Conservation (phyloP, 108 stramenopile species). For the Skeletonema marinoi region DNA sequence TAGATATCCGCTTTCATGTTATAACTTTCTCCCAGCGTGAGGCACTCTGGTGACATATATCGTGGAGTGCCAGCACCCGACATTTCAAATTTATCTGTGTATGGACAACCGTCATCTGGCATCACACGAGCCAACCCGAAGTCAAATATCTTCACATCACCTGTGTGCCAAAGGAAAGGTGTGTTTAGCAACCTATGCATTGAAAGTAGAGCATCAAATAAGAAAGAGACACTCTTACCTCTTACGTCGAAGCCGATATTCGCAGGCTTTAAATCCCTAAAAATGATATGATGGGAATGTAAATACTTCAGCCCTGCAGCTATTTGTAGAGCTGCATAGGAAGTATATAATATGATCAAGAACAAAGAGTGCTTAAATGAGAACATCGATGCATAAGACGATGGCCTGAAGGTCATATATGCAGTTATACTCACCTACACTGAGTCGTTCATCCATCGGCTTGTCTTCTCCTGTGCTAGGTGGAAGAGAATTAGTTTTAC, state of each 20-base stretch:
- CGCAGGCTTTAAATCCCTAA: constrained; percentile 50
- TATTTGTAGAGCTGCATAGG: constrained; percentile 28
- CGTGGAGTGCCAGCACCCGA: constrained; percentile 34
- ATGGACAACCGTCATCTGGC: constrained; percentile 26
- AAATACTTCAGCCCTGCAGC: constrained; percentile 37
- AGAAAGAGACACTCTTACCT: constrained; percentile 1
- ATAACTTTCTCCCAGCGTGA: constrained; percentile 2
- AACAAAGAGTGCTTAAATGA: constrained; percentile 8
- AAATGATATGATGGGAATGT: constrained; percentile 38
- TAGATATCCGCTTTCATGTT: constrained; percentile 55
- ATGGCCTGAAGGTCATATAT: not conserved
- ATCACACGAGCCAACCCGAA: constrained; percentile 59
- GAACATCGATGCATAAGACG: not conserved
- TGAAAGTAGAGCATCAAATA: not conserved
- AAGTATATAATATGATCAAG: not conserved
- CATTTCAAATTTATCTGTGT: constrained; percentile 31
- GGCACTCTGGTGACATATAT: constrained; percentile 44
- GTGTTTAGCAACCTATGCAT: not conserved
- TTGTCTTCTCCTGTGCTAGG: not conserved
- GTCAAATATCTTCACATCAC: constrained; percentile 58
- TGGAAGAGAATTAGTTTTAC: not conserved
- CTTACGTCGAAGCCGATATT: constrained; percentile 57
- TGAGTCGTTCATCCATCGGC: constrained; percentile 11
- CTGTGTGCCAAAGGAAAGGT: not conserved
- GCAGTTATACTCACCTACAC: constrained; percentile 9